These are phyloP conservation scores for Evansstolkia leycettana DNA, from an alignment of 495 filamentous ascomycete species.

Conservation along the genomic window DNA sequence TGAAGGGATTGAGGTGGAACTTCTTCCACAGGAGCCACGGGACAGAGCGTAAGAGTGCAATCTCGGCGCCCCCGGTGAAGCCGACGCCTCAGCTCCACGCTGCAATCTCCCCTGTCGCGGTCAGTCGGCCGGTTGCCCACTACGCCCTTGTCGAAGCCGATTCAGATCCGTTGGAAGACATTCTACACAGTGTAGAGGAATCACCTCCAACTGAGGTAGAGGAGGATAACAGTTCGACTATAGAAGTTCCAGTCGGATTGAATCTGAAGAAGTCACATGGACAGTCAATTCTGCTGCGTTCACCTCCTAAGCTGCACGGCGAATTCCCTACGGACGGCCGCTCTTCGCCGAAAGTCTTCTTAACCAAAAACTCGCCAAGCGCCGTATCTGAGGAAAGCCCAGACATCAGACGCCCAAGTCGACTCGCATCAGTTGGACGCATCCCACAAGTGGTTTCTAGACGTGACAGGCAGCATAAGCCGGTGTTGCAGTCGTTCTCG, in stretches of 20 bases:
- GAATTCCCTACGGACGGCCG: conserved; percentile 26
- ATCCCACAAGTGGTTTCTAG: conserved; percentile 78
- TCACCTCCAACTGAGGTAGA: conserved; percentile 33
- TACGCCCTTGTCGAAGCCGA: conserved; percentile 77
- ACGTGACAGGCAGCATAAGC: conserved; percentile 53
- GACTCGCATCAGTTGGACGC: conserved; percentile 72
- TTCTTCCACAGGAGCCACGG: conserved; percentile 54
- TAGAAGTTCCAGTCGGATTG: conserved; percentile 19
- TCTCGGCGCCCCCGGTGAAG: conserved; percentile 1
- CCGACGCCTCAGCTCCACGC: conserved; percentile 24
- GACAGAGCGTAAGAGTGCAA: conserved; percentile 10
- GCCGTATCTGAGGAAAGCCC: conserved; percentile 10
- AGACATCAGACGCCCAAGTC: conserved; percentile 20
- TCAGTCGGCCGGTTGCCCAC: conserved; percentile 47
- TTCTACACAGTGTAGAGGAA: conserved; percentile 49
- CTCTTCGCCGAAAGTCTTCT: conserved; percentile 31
- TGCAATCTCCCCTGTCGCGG: conserved; percentile 23
- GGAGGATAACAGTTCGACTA: conserved; percentile 4
- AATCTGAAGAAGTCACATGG: conserved; percentile 28
- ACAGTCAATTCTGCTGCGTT: conserved; percentile 42
- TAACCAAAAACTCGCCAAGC: conserved; percentile 13
- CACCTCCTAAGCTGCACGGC: conserved; percentile 36
- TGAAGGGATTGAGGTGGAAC: conserved; percentile 46
- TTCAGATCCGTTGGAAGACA: conserved; percentile 51
- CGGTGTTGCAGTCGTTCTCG: conserved; percentile 73